phyloP scores from a whole-genome alignment of 805 yeast genomes.

The Candida arabinofermentans region DNA sequence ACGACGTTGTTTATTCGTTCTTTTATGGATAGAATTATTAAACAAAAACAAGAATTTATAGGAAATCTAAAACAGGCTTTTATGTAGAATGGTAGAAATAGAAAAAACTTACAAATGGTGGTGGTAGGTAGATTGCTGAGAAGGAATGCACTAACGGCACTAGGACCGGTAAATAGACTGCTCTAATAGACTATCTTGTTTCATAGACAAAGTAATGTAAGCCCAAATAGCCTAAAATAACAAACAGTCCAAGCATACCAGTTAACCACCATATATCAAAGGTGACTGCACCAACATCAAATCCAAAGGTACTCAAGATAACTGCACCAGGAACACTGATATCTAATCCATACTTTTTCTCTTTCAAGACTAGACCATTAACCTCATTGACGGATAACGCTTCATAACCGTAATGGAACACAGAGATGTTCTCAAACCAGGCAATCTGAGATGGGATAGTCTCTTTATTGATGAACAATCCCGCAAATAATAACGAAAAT shows the following conservation, averaged over 20 bases:
- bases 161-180: no score
- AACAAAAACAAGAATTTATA: not conserved
- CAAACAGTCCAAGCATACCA: constrained; percentile 54
- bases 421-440: constrained; percentile 78
- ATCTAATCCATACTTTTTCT: constrained; percentile 86
- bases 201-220: constrained; percentile 74
- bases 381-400: constrained; percentile 91
- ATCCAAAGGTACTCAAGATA: constrained; percentile 91
- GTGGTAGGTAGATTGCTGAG: no score
- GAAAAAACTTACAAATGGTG: not conserved
- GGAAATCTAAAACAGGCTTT: not conserved
- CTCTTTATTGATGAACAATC: constrained; percentile 85
- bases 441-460: constrained; percentile 44
- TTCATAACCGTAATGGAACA: constrained; percentile 95
- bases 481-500: constrained; percentile 88
- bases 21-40: not conserved
- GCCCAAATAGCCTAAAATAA: constrained; percentile 68
- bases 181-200: constrained; percentile 45
- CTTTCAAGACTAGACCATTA: constrained; percentile 74
- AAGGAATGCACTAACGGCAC: no score
- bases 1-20: no score
- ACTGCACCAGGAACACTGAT: constrained; percentile 98
- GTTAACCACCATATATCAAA: constrained; percentile 60
- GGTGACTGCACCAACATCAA: constrained; percentile 72
- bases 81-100: not conserved